Percentiles rank a stretch among this genome's conserved stretches.
Conservation (phyloP, 805 yeast genomes). For the Grigorovia jiainica region DNA sequence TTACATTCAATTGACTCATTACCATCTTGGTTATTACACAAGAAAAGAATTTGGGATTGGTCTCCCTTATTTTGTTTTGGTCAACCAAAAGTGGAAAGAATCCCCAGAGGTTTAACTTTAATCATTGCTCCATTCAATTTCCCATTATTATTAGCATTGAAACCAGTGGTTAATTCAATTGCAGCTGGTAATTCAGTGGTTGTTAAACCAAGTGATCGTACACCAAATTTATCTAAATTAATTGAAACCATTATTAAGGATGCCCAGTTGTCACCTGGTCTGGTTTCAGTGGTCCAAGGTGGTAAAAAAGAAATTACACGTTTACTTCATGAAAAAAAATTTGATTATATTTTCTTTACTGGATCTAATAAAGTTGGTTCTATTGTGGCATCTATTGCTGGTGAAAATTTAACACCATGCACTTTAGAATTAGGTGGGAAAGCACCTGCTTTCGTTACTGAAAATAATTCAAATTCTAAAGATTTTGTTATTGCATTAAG, state of each 20-base stretch:
- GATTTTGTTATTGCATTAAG: conserved; percentile 41
- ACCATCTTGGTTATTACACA: conserved; percentile 50
- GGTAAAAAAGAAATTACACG: conserved; percentile 52
- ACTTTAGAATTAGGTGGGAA: conserved; percentile 88
- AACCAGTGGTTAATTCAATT: conserved; percentile 68
- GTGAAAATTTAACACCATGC: conserved; percentile 73
- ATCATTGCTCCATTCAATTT: conserved; percentile 39
- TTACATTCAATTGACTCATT: conserved; percentile 49
- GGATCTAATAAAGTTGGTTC: conserved; percentile 73
- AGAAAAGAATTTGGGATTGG: conserved; percentile 28
- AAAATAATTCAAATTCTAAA: conserved; percentile 35
- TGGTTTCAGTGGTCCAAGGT: conserved; percentile 62
- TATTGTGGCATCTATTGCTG: conserved; percentile 71
- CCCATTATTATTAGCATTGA: conserved; percentile 50
- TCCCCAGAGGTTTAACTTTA: conserved; percentile 57
- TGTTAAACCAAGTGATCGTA: conserved; percentile 64
- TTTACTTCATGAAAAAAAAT: conserved; percentile 47
- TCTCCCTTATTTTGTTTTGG: conserved; percentile 30
- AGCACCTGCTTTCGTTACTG: conserved; percentile 69
- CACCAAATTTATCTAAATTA: conserved; percentile 51
- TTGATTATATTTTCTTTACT: conserved; percentile 79
- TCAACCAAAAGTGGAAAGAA: conserved; percentile 29
- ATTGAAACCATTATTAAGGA: conserved; percentile 45
- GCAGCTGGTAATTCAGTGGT: conserved; percentile 80
- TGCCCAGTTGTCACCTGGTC: conserved; percentile 42